Conservation (phyloP, 805 yeast genomes). For the Cyberlindnera petersonii region DNA sequence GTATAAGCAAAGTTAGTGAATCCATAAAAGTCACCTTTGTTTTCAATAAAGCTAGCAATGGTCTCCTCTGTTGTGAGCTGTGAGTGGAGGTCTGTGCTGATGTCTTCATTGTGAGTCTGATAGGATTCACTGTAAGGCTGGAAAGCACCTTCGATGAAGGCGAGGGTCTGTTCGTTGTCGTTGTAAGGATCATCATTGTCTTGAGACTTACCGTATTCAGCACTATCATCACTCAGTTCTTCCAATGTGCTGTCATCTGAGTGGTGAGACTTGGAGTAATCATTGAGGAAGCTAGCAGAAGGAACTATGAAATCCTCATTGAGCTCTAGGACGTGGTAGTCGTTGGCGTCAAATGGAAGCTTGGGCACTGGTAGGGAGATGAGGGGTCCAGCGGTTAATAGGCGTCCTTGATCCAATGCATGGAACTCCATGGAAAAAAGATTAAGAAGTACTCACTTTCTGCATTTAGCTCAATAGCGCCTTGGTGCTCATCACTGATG, state of each 20-base stretch:
- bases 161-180: not conserved
- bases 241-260: not conserved
- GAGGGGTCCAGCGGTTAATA: no score
- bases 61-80: not conserved
- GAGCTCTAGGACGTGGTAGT: slow-evolving; percentile 24
- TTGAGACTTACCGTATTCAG: not conserved
- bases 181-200: not conserved
- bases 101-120: not conserved
- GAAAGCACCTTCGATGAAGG: not conserved
- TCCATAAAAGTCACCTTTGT: no score
- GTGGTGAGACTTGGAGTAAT: slow-evolving; percentile 9
- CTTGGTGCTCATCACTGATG: no score
- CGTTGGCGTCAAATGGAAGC: slow-evolving; percentile 25
- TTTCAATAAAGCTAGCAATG: not conserved
- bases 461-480: no score
- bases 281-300: slow-evolving; percentile 21
- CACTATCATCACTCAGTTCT: not conserved
- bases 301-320: slow-evolving; percentile 22
- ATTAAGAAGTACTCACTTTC: no score
- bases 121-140: not conserved
- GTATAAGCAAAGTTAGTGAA: not conserved
- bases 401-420: no score
- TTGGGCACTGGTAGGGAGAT: slow-evolving; percentile 12
- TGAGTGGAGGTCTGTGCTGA: not conserved
- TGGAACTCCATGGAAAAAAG: no score